Base-by-base conservation (phyloP, 1,284 basidiomycete species). In the Trametes hirsuta region DNA sequence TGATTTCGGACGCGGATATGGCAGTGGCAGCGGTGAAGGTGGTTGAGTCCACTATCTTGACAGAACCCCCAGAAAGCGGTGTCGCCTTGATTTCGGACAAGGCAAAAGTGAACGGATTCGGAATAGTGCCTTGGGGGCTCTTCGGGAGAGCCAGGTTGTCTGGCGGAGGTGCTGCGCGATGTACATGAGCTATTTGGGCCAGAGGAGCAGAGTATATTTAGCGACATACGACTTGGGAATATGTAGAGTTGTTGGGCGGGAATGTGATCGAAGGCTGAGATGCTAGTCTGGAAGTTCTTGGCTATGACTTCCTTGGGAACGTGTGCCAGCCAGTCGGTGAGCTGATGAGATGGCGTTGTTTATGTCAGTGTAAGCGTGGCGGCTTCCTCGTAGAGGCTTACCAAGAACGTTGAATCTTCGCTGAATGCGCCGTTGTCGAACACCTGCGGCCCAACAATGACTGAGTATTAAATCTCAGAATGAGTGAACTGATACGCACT, bases 371-470 rank as follows among this genome's bases (percentile, higher is more conserved):
- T 35, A 58, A 12, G 37, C 22, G 44, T 41, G 47, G 18, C 40
- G 18, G 36, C 25, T 54, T 53, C 61, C 58, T 25, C 42, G 55
- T 35, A 25, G 8, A 56, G 56, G 49, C 64, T 47, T 58, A 87
- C 83, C 70, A 87, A 74, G 77, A 92, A 90, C 0, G 88, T 90
- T 3, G 76, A 76, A 69, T 89, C 85, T 71, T 89, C 87, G 72
- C 79, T 83, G 73, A 91, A 91, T 34, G 74, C 74, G 18, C 89
- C 88, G 58, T 81, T 76, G 68, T 86, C 83, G 66, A 90, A 89
- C 15, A 88, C 79, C 85, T 87, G 25, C 24, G 30, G 14, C 22
- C 35, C 25, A 18, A 37, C n/a, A 4, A 39, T 10, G 12, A 24
- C 36, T 4, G 34, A 3, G 15, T 25, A 4, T 25, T 25, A 39